Evolutionary conservation across 2,329 filamentous ascomycete species (phyloP).

Genomic region (Oidium heveae): DNA sequence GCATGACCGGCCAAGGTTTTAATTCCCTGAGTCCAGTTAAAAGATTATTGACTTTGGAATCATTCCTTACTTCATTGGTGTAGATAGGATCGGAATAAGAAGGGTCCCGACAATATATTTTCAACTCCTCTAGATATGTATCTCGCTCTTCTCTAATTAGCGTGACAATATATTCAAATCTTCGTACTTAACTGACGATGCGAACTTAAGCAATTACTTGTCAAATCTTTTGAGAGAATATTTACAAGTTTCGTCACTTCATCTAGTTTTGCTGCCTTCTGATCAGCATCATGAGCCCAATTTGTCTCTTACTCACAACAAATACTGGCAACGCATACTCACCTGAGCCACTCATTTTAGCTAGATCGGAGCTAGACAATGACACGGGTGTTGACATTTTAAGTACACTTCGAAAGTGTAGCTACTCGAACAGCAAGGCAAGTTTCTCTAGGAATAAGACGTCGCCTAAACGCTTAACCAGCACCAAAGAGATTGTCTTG

Average conservation of each 20-base stretch:
- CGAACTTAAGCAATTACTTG: conserved; percentile 29
- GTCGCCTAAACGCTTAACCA: too few species aligned
- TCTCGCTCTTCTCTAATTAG: conserved; percentile 28
- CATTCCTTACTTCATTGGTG: conserved; percentile 36
- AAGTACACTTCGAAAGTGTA: too few species aligned
- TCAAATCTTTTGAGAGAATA: conserved; percentile 34
- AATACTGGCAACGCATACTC: too few species aligned
- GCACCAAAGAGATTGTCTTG: too few species aligned
- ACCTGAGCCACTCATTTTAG: too few species aligned
- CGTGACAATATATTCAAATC: not conserved
- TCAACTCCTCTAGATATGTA: conserved; percentile 39
- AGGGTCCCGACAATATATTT: conserved; percentile 51
- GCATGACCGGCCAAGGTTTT: conserved; percentile 45
- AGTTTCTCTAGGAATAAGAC: too few species aligned
- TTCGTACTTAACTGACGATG: conserved; percentile 24
- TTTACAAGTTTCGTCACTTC: conserved; percentile 40
- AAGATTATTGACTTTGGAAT: conserved; percentile 2
- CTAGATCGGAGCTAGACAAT: too few species aligned
- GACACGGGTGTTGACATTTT: too few species aligned
- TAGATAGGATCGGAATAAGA: conserved; percentile 60
- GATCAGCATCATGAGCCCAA: not conserved
- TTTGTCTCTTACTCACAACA: not conserved
- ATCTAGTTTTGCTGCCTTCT: conserved; percentile 35
- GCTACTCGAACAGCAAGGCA: too few species aligned
- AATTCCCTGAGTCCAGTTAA: conserved; percentile 34